phyloP scores from a whole-genome alignment of 768 basidiomycete species.

The Leccinellum rugosiceps region DNA sequence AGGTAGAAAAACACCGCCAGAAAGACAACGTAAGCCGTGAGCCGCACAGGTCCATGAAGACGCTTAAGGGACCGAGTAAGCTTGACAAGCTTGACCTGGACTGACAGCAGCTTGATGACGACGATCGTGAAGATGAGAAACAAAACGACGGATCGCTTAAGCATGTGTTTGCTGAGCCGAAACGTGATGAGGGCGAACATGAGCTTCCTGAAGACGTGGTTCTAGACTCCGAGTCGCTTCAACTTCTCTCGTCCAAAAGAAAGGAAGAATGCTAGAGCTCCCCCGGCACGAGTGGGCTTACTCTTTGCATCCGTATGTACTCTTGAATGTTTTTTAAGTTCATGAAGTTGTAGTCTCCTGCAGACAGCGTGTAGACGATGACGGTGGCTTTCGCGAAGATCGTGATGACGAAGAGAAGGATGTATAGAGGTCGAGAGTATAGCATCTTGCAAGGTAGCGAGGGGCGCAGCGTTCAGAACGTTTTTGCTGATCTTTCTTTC shows the following conservation, averaged over 20 bases:
- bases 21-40: conserved; percentile 18
- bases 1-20: conserved; percentile 26
- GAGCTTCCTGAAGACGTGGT: conserved; percentile 21
- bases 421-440: conserved; percentile 9
- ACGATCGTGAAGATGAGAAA: conserved; percentile 31
- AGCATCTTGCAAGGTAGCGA: conserved; percentile 14
- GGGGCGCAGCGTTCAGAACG: background rate
- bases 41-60: conserved; percentile 24
- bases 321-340: conserved; percentile 16
- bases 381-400: conserved; percentile 19
- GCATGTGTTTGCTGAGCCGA: conserved; percentile 26
- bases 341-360: conserved; percentile 15
- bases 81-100: conserved; percentile 30
- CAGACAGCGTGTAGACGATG: conserved; percentile 20
- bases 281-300: background rate
- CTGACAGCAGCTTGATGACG: conserved; percentile 27
- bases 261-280: background rate
- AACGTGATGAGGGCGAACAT: conserved; percentile 27
- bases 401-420: conserved; percentile 14
- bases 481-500: background rate
- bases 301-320: conserved; percentile 20
- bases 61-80: conserved; percentile 25
- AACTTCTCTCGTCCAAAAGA: background rate
- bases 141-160: conserved; percentile 28
- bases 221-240: conserved; percentile 6